Conservation (phyloP, 164 flowering plant genomes). For the Platanus orientalis region DNA sequence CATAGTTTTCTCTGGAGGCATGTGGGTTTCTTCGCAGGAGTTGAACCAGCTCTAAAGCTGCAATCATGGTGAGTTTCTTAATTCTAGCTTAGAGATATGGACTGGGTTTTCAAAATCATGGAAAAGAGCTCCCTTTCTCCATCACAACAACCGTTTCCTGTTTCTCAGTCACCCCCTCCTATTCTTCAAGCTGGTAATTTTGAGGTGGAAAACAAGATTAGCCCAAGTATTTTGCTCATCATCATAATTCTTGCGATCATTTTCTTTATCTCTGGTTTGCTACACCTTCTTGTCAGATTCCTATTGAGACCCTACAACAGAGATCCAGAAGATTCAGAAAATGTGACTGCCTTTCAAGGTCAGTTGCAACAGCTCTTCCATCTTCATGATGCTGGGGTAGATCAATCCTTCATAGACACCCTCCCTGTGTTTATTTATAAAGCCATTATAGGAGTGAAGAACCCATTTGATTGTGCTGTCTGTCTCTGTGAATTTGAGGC, state of each 20-base stretch:
- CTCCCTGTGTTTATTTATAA: constrained; percentile 87
- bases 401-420: constrained; percentile 83
- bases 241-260: constrained; percentile 76
- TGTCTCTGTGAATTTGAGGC: no score
- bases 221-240: constrained; percentile 71
- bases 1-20: background rate
- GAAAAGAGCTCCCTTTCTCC: no score
- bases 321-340: constrained; percentile 56
- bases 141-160: constrained; percentile 13
- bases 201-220: constrained; percentile 46
- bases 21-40: constrained; percentile 8
- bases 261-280: constrained; percentile 82
- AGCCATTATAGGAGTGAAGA: no score
- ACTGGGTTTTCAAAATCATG: constrained; percentile 20
- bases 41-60: constrained; percentile 24
- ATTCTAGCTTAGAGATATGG: constrained; percentile 29
- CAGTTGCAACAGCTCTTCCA: no score
- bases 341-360: constrained; percentile 77
- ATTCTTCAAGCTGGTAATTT: constrained; percentile 25
- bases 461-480: no score
- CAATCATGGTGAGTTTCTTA: constrained; percentile 30
- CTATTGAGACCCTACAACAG: constrained; percentile 47
- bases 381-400: constrained; percentile 94
- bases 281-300: constrained; percentile 84
- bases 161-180: constrained; percentile 35